Evolutionary conservation across 2,329 filamentous ascomycete genomes (phyloP).

Genomic region (Botryotinia calthae): DNA sequence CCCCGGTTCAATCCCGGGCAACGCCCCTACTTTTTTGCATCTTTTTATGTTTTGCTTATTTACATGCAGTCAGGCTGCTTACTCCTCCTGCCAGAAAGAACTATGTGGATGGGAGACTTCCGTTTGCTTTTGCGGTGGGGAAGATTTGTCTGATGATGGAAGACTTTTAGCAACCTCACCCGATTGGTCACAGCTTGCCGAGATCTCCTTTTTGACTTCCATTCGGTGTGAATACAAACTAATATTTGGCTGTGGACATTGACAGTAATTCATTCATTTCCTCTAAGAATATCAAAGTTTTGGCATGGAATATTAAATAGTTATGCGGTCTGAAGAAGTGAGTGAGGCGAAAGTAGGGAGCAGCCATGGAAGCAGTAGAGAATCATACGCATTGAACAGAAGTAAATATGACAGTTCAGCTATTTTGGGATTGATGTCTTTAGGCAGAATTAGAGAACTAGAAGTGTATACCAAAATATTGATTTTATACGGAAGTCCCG

Average conservation of each 20-base stretch:
- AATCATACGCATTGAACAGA: not conserved
- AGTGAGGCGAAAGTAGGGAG: not conserved
- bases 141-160: not conserved
- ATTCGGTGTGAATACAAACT: not conserved
- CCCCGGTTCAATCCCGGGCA: conserved; percentile 12
- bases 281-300: no score
- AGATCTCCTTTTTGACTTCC: not conserved
- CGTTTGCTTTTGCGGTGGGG: not conserved
- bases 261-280: not conserved
- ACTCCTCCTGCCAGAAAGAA: not conserved
- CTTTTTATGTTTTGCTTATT: not conserved
- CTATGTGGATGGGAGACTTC: not conserved
- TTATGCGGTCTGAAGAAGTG: not conserved
- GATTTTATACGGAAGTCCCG: no score
- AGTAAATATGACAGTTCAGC: not conserved
- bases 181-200: not conserved
- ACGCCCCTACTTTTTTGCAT: not conserved
- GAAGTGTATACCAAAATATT: no score
- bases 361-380: not conserved
- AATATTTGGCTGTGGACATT: not conserved
- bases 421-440: no score
- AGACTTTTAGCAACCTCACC: not conserved
- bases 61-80: not conserved
- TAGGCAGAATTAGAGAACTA: no score
- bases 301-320: not conserved